phyloP scores from a whole-genome alignment of 2,329 filamentous ascomycete genomes.

The Penicillium sp. region DNA sequence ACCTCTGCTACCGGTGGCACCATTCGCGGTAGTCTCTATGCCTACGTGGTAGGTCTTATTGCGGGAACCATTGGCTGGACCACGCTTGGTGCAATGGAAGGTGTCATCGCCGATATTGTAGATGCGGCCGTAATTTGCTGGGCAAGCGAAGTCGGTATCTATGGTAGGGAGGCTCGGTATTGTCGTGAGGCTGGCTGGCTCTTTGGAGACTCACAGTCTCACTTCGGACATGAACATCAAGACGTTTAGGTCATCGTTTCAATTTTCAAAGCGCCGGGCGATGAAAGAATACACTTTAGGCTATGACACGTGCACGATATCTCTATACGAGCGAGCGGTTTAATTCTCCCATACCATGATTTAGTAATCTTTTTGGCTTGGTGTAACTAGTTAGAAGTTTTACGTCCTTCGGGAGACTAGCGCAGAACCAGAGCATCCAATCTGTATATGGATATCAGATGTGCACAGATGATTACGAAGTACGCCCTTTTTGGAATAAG shows the following conservation, averaged over 20 bases:
- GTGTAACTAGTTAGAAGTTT: background rate
- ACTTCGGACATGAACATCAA: conserved; percentile 15
- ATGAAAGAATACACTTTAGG: background rate
- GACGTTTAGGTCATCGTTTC: conserved; percentile 17
- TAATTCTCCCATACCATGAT: background rate
- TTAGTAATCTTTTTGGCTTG: background rate
- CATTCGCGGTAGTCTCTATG: conserved; percentile 78
- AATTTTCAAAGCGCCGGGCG: background rate
- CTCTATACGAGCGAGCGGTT: conserved; percentile 3
- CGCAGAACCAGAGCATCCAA: background rate
- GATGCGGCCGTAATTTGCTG: conserved; percentile 91
- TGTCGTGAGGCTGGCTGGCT: conserved; percentile 87
- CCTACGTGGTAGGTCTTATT: conserved; percentile 87
- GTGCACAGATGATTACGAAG: background rate
- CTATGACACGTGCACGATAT: conserved; percentile 1
- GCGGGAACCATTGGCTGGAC: conserved; percentile 95
- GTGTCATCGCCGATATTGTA: conserved; percentile 78
- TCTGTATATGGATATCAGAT: background rate
- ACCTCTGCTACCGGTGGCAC: conserved; percentile 50
- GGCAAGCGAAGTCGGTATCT: conserved; percentile 76
- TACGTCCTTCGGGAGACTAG: background rate
- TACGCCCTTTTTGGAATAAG: background rate
- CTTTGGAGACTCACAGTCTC: conserved; percentile 60
- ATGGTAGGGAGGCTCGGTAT: conserved; percentile 63
- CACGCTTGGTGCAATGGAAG: conserved; percentile 84